Evolutionary conservation across 2,329 filamentous ascomycete genomes (phyloP).

Genomic region (Amesomyces nigricolor): DNA sequence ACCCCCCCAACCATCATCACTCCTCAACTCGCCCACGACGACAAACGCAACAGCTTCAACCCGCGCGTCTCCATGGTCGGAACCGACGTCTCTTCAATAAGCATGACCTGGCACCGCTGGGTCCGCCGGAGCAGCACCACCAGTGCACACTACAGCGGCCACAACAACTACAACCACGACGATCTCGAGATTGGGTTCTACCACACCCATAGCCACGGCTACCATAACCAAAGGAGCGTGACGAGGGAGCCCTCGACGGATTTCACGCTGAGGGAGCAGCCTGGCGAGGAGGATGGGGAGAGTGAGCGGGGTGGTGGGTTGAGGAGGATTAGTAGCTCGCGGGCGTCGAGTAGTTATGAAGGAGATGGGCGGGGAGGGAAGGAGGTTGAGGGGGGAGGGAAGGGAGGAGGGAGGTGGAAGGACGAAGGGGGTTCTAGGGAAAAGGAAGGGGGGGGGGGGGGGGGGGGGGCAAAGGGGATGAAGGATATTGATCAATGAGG

Average conservation of each 20-base stretch:
- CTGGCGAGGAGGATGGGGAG: background rate
- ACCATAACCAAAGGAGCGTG: background rate
- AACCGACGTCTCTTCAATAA: constrained; percentile 15
- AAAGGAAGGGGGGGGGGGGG: too few species aligned
- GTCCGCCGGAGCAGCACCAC: background rate
- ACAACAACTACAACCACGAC: background rate
- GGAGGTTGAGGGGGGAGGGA: background rate
- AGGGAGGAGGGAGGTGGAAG: background rate
- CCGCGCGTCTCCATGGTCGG: constrained; percentile 12
- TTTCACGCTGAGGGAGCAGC: constrained; percentile 4
- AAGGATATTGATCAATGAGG: background rate
- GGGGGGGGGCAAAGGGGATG: background rate
- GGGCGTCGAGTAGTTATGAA: background rate
- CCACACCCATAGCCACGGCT: too few species aligned
- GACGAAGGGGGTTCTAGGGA: background rate
- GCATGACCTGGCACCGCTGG: constrained; percentile 18
- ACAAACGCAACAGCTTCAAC: constrained; percentile 15
- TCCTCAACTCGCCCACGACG: background rate
- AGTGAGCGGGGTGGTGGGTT: background rate
- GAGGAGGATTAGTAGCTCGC: background rate
- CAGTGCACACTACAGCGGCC: background rate
- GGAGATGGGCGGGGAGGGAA: background rate
- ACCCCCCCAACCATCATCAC: background rate
- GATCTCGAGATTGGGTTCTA: constrained; percentile 1
- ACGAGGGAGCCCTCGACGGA: constrained; percentile 1